Base-by-base conservation (phyloP, 805 yeast species). In the Schizosaccharomyces cryophilus region DNA sequence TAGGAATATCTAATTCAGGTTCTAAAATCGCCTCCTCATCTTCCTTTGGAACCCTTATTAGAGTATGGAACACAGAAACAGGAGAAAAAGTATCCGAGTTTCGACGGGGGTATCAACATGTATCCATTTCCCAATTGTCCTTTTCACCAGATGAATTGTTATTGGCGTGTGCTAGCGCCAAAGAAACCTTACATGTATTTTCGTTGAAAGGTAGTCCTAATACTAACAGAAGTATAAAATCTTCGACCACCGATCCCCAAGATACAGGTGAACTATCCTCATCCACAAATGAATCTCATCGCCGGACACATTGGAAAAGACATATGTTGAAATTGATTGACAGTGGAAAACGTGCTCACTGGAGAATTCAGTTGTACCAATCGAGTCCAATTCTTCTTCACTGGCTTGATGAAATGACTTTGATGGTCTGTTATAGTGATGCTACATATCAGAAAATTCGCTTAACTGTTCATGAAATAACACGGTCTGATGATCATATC, bases 101-200 rank as follows among this genome's bases (percentile, higher is more conserved):
- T 67, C 75, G 97, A 66, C 75, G 98, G 60, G 98, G 98, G 0
- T 69, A 89, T 24, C 97, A 93, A 70, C 77, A 82, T 61, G 96
- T 96, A 0, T 74, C 77, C 19, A 79, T 93, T 6, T 85, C 84
- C 51, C 83, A 93, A 6, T 82, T 93, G 83, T 81, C 81, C 61
- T 88, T 90, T 69, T 83, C 90, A 4, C 88, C 85, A 5, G 47
- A 40, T 56, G 60, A 80, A 11, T 79, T 81, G 66, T 74, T 93
- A 59, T 96, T 96, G 0, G 88, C 87, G 5, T 73, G 93, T 29
- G 84, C 95, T 6, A 51, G 56, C 17, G 95, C 87, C 71, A 93
- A 90, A 68, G 83, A 81, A 65, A 93, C 98, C 0, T 72, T 93
- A 61, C 98, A 93, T 71, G 79, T 90, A 2, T 93, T 80, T 26